A percentile compares a stretch with the other conserved stretches of the same genome.
phyloP scores from a whole-genome alignment of 2,329 filamentous ascomycete species.

The Colletotrichum shisoi region DNA sequence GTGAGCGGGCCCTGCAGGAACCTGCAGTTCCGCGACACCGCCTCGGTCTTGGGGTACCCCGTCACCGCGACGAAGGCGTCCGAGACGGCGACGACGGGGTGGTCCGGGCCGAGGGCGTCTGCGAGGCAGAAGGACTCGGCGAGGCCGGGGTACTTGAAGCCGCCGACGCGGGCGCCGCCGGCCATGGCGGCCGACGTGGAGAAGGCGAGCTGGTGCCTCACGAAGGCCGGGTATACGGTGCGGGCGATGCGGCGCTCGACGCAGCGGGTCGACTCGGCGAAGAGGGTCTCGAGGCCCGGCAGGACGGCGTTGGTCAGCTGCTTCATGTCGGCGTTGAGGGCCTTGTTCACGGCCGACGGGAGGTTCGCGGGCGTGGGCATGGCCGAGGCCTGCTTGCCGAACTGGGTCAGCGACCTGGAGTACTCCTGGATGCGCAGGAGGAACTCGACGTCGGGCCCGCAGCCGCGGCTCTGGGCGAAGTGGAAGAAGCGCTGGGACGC shows the following conservation, averaged over 20 bases:
- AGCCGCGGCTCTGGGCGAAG: slow-evolving; percentile 58
- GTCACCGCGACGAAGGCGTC: slow-evolving; percentile 62
- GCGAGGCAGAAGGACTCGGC: slow-evolving; percentile 67
- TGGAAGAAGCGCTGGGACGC: slow-evolving; percentile 57
- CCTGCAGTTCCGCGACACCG: slow-evolving; percentile 59
- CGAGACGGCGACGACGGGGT: slow-evolving; percentile 59
- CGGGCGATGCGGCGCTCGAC: slow-evolving; percentile 55
- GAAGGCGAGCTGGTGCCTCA: slow-evolving; percentile 59
- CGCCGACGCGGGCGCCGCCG: slow-evolving; percentile 44
- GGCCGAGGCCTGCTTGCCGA: slow-evolving; percentile 50
- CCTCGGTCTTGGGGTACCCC: slow-evolving; percentile 57
- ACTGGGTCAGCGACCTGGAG: slow-evolving; percentile 53
- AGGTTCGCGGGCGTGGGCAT: slow-evolving; percentile 57
- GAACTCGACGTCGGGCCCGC: slow-evolving; percentile 61
- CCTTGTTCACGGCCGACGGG: slow-evolving; percentile 51
- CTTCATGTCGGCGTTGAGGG: slow-evolving; percentile 58
- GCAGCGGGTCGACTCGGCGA: slow-evolving; percentile 53
- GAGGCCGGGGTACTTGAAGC: slow-evolving; percentile 59
- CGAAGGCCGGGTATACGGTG: slow-evolving; percentile 62
- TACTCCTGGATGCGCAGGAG: slow-evolving; percentile 61
- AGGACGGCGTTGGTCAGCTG: slow-evolving; percentile 55
- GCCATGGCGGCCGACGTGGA: slow-evolving; percentile 56
- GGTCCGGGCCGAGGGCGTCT: slow-evolving; percentile 59
- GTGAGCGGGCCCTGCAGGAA: slow-evolving; percentile 60
- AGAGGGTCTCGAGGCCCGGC: slow-evolving; percentile 57